Base-by-base conservation (phyloP, 768 basidiomycete genomes). In the Baorangia bicolor region DNA sequence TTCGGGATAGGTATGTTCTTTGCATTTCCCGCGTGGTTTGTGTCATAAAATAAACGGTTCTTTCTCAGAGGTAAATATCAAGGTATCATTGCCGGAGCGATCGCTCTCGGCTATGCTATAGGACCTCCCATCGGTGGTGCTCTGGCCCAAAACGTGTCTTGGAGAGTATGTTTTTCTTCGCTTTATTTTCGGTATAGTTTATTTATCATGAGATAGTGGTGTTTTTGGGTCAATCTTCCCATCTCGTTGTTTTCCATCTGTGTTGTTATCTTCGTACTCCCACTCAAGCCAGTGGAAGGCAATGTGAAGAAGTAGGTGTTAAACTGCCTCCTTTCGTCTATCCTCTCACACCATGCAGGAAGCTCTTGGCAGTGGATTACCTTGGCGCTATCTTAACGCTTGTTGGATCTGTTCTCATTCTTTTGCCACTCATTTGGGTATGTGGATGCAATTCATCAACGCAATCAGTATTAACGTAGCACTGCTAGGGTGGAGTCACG, bases 341-440 rank as follows among this genome's bases (percentile, higher is more conserved):
- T 11, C 3, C 9, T 40, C 62, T 59, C 2, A 66, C 30, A 23
- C 23, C 10, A 11, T 14, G 33, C 56, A 85, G 80, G 49, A 92
- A 92, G 69, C 75, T 91, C 18, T 69, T 81, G 20, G 80, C 79
- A 1, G 71, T 90, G 9, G 89, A 90, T 61, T 90, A 85, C 59
- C 48, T 83, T 23, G 88, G 88, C 1, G 75, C 81, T 0, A 50
- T 74, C 1, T 69, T 90, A 27, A 86, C 85, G 1, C 77, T 90
- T 13, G 71, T 74, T 2, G 86, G 80, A 23, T 86, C 85, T 45
- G 77, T 83, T 3, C 74, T 89, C 2, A 70, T 91, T 21, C 79
- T 91, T 47, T 71, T 90, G 8, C 87, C 87, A 0, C 76, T 91
- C 16, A 87, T 88, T 30, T 90, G 88, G 87, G 85, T 84, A 59